Base-by-base conservation (phyloP, 345 rosid species). In the Melaleuca quinquenervia region DNA sequence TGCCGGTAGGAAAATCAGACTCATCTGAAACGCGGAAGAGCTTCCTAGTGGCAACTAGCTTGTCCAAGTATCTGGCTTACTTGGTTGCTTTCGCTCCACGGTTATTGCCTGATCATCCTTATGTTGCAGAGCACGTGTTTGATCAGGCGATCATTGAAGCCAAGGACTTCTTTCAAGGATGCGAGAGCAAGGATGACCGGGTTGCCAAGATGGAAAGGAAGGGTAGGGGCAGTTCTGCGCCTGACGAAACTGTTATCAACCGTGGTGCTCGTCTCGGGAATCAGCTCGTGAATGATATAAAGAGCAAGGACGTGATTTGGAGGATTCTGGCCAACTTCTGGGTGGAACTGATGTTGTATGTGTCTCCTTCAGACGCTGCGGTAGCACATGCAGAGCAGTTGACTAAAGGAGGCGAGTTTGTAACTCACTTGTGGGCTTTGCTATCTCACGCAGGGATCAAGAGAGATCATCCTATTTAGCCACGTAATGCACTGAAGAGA, bases 141-240 rank as follows among this genome's bases (percentile, higher is more conserved):
- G 11, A 64, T 48, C 26, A 50, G 24, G 55, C n/a, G 6, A 51
- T 48, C 11, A 26, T 6, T 7, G 85, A 84, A 62, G 55, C 80
- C 22, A 22, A 58, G 6, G 11, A 27, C 7, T n/a, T 29, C 45
- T 64, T 62, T 52, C 3, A 1, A 1, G 8, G 8, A 32, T 84
- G 86, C 56, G 15, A 50, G 6, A 84, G 2, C 1, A 14, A 10
- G 55, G 48, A 27, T 3, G 56, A 32, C 44, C 3, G 20, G 49
- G 1, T 48, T 29, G 14, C 0, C 24, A 22, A 32, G 45, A 21
- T 84, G 44, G 10, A 52, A 27, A 22, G 50, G 24, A 26, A 9
- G 14, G 7, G 49, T 5, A 11, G 0, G 27, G 18, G 5, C 0
- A 20, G 7, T 55, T 9, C 6, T 13, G 16, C 1, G 0, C 1